A percentile compares a stretch with the other conserved stretches of the same genome.
Evolutionary conservation across 352 stramenopile species (phyloP).

Genomic region (Phytophthora crassamura): DNA sequence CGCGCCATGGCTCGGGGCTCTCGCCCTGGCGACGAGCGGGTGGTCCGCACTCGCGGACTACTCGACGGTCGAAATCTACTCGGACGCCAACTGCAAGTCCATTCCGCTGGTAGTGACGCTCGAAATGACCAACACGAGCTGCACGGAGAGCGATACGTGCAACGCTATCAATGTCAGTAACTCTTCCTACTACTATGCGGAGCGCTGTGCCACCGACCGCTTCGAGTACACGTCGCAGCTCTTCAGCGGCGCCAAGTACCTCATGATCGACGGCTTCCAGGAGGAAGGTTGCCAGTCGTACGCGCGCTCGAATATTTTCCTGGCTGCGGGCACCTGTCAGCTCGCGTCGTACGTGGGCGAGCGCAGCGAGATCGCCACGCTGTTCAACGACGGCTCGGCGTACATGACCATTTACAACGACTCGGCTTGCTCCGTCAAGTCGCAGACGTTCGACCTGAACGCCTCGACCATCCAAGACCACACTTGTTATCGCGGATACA

Average conservation of each 20-base stretch:
- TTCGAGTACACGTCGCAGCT: slow-evolving; percentile 40
- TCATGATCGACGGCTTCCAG: slow-evolving; percentile 46
- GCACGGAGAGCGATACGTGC: slow-evolving; percentile 31
- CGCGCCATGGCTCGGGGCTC: slow-evolving; percentile 33
- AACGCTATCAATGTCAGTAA: slow-evolving; percentile 40
- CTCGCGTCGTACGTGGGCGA: slow-evolving; percentile 40
- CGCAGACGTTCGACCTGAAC: slow-evolving; percentile 40
- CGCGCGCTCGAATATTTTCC: slow-evolving; percentile 37
- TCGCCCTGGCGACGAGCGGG: slow-evolving; percentile 28
- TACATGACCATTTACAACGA: slow-evolving; percentile 55
- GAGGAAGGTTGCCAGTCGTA: slow-evolving; percentile 35
- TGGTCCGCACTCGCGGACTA: slow-evolving; percentile 28
- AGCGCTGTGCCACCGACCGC: slow-evolving; percentile 37
- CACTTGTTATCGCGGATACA: slow-evolving; percentile 36
- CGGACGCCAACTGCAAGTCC: slow-evolving; percentile 43
- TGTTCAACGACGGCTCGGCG: slow-evolving; percentile 44
- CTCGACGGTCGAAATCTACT: slow-evolving; percentile 43
- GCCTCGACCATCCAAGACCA: slow-evolving; percentile 29
- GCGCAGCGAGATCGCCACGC: slow-evolving; percentile 41
- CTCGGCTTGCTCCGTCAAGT: slow-evolving; percentile 36
- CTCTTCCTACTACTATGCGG: slow-evolving; percentile 46
- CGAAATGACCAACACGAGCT: slow-evolving; percentile 26
- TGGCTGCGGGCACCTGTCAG: slow-evolving; percentile 45
- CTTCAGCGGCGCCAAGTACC: slow-evolving; percentile 45
- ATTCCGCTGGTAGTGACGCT: slow-evolving; percentile 42